Percentiles rank a stretch among this genome's conserved stretches.
phyloP scores from a whole-genome alignment of 108 stramenopile genomes.

The Pseudonitzschia multistriata region DNA sequence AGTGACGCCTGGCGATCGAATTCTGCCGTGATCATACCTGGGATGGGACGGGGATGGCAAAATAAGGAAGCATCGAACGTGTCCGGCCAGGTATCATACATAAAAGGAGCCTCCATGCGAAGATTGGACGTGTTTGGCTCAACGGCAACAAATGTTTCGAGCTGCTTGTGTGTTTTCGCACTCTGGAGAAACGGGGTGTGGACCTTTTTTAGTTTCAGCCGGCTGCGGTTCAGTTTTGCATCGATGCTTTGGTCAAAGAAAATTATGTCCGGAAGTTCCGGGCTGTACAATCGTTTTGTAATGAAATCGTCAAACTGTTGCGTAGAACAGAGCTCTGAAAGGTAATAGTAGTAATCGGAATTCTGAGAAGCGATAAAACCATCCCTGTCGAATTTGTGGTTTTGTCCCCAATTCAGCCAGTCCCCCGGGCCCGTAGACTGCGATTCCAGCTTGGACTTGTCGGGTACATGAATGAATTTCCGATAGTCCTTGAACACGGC shows the following conservation, averaged over 20 bases:
- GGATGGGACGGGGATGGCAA: slow-evolving; percentile 72
- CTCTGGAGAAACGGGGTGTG: slow-evolving; percentile 76
- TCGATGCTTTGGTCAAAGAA: slow-evolving; percentile 90
- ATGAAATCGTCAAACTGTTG: slow-evolving; percentile 92
- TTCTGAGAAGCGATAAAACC: slow-evolving; percentile 65
- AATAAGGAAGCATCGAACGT: slow-evolving; percentile 59
- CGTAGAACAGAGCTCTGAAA: slow-evolving; percentile 65
- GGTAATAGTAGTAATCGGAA: slow-evolving; percentile 63
- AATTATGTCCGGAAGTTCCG: slow-evolving; percentile 73
- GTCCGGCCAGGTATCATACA: slow-evolving; percentile 78
- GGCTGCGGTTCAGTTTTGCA: slow-evolving; percentile 81
- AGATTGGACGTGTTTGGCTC: slow-evolving; percentile 49
- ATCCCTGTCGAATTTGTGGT: slow-evolving; percentile 45
- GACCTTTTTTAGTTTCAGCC: slow-evolving; percentile 64
- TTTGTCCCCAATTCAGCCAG: slow-evolving; percentile 34
- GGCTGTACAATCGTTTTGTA: slow-evolving; percentile 79
- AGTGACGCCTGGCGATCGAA: slow-evolving; percentile 79
- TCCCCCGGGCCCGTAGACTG: slow-evolving; percentile 5
- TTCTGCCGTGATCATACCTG: slow-evolving; percentile 79
- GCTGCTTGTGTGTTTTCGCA: slow-evolving; percentile 77
- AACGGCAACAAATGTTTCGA: slow-evolving; percentile 71
- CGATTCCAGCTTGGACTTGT: slow-evolving; percentile 7
- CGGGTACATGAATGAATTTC: slow-evolving; percentile 53
- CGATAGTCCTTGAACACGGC: slow-evolving; percentile 83
- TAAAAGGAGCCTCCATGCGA: slow-evolving; percentile 35